A percentile compares a stretch with the other conserved stretches of the same genome.
Evolutionary conservation across 352 stramenopile species (phyloP).

Genomic region (Globisporangium middletonii): DNA sequence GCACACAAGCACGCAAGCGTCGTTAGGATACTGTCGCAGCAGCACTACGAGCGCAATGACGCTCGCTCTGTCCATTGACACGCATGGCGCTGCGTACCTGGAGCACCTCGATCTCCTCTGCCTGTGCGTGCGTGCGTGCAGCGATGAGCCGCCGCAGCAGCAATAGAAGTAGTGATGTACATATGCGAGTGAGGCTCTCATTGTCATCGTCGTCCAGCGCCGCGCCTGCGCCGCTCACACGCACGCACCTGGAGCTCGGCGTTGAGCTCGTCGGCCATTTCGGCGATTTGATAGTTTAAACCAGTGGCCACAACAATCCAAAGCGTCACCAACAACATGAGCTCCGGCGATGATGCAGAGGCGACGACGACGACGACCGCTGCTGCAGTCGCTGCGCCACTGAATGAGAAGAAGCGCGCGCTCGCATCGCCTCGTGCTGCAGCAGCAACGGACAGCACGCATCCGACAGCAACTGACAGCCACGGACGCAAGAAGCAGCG

Average conservation of each 20-base stretch:
- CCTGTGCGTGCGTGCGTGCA: conserved; percentile 17
- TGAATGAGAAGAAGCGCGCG: conserved; percentile 27
- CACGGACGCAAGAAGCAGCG: conserved; percentile 37
- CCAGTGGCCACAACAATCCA: not conserved
- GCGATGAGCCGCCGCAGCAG: not conserved
- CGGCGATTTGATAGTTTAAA: too few species aligned
- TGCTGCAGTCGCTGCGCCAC: not conserved
- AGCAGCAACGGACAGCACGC: not conserved
- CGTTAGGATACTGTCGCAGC: not conserved
- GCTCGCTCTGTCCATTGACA: not conserved
- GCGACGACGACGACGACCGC: too few species aligned
- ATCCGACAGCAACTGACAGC: not conserved
- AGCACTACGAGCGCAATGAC: not conserved
- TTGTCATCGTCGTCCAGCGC: too few species aligned
- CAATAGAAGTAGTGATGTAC: not conserved
- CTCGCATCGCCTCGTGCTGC: not conserved
- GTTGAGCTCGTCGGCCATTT: conserved; percentile 24
- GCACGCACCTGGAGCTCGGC: conserved; percentile 44
- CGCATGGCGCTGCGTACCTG: conserved; percentile 29
- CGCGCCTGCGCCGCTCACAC: not conserved
- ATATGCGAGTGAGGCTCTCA: too few species aligned
- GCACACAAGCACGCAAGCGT: too few species aligned
- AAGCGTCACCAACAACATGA: not conserved
- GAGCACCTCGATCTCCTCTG: conserved; percentile 71
- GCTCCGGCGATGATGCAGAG: not conserved